Base-by-base conservation (phyloP, 139 green algal species). In the Desmodesmus armatus region DNA sequence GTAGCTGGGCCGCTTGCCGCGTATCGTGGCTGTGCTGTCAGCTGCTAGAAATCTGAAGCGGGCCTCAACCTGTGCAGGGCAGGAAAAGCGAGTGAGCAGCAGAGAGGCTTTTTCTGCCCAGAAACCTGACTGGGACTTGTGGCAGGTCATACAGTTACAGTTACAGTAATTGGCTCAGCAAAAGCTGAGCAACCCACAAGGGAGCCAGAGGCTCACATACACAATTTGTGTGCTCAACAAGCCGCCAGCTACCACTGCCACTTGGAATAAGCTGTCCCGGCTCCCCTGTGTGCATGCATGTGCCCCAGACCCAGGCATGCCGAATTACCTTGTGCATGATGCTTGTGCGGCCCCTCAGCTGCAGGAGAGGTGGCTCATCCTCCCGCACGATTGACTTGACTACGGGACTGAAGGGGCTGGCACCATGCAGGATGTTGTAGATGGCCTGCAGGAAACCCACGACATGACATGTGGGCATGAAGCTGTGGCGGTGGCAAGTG, bases 21-120 rank as follows among this genome's bases (percentile, higher is more conserved):
- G 84, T 35, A 98, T 77, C 31, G 91, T 93, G 62, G 81, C 74
- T 2, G 29, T 67, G 19, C 90, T 89, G 87, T 94, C 90, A 3
- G 95, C 95, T 9, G 95, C 95, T 40, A 98, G 85, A 81, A 98
- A 98, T 9, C 93, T 88, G 75, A 98, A 94, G 31, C 93, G 87
- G 0, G 85, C 37, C 87, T 98, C 94, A n/a, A 97, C 92, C 75
- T 92, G n/a, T n/a, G 90, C 89, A 91, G 88, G 13, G 90, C 62
- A 44, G 7, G 40, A 23, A 13, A 39, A 13, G 39, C 70, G 35
- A 23, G 19, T 39, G 35, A 82, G 77, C 43, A 85, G 58, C 67
- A 75, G 19, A n/a, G n/a, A n/a, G n/a, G n/a, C n/a, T n/a, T n/a
- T n/a, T n/a, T n/a, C n/a, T 7, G 37, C 43, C 6, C 51, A 35